Evolutionary conservation across 75 land plant genomes (phyloP).

Genomic region (Selaginella moellendorffii): DNA sequence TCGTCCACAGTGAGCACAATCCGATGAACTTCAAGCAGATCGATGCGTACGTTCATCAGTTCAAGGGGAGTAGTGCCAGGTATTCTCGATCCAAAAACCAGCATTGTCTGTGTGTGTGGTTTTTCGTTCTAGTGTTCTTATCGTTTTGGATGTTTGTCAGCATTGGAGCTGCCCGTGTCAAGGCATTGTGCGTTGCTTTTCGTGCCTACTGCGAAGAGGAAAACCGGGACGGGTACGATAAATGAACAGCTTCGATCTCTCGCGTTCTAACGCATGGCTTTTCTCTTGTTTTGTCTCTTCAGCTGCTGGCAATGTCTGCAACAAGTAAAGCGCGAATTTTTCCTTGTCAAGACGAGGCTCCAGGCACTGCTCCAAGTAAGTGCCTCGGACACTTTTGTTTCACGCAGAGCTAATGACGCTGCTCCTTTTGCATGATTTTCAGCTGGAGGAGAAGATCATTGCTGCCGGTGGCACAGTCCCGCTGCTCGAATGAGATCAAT

Average conservation of each 20-base stretch:
- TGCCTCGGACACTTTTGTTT: neutral
- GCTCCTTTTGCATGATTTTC: slow-evolving; percentile 12
- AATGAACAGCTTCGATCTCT: no score
- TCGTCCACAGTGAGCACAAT: slow-evolving; percentile 30
- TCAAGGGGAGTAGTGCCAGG: slow-evolving; percentile 82
- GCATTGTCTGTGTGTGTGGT: neutral
- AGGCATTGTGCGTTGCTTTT: slow-evolving; percentile 39
- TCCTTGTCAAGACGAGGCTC: slow-evolving; percentile 57
- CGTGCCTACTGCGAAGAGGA: slow-evolving; percentile 39
- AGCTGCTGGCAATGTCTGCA: slow-evolving; percentile 50
- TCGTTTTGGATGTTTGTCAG: slow-evolving; percentile 35
- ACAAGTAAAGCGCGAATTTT: slow-evolving; percentile 49
- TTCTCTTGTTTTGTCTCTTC: slow-evolving; percentile 2
- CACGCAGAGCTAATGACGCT: neutral
- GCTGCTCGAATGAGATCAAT: neutral
- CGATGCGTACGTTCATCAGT: slow-evolving; percentile 54
- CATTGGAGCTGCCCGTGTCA: slow-evolving; percentile 59
- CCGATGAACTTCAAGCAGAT: slow-evolving; percentile 49
- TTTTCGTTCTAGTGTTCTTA: no score
- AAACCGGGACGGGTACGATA: slow-evolving; percentile 42
- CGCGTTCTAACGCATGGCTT: no score
- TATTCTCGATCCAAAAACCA: no score
- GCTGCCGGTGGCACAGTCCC: slow-evolving; percentile 50
- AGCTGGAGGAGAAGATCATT: slow-evolving; percentile 44
- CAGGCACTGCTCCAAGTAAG: slow-evolving; percentile 47